Evolutionary conservation across 768 basidiomycete genomes (phyloP), one percentile per base, ranked within the genome.

Genomic region (Trametes meyenii): DNA sequence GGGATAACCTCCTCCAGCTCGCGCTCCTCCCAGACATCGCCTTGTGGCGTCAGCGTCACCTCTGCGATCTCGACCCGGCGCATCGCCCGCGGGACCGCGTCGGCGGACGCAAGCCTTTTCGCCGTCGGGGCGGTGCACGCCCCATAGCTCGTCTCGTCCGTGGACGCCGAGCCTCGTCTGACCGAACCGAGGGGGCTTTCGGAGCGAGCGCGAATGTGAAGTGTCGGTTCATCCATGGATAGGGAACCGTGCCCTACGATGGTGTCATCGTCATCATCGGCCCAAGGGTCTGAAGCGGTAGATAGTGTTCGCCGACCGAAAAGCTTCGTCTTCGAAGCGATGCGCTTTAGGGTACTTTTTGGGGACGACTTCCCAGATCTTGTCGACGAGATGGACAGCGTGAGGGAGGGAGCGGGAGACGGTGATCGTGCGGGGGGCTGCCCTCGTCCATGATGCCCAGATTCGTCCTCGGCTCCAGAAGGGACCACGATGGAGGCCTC

Each of bases 1-100:
- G 66, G 63, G 24, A 67, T 59, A 19, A 67, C 66, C 19, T 67
- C 62, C 33, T 60, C 44, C 24, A 67, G 43, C 26, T 58, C 63
- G 39, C 58, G 53, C 58, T 54, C 38, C 50, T 64, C 58, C 52
- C 63, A 64, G 8, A 62, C 50, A 23, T 67, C 63, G 33, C 58
- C 57, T 12, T 55, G 43, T 45, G 58, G 36, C 50, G 54, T 65
- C 17, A 57, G 45, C 40, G 51, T 61, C 50, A 50, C 58, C 49
- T 64, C 61, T 54, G 56, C 63, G 29, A 64, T 59, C 55, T 67
- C 63, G n/a, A 67, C 38, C n/a, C 58, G 48, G 24, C 55, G 62
- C 23, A 54, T 52, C 36, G 54, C 33, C 24, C 60, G 60, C 24
- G 48, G 36, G 21, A 55, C 40, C 29, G 7, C 13, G 50, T 51